phyloP scores from a whole-genome alignment of 495 filamentous ascomycete genomes.

The Penicillium arizonense region DNA sequence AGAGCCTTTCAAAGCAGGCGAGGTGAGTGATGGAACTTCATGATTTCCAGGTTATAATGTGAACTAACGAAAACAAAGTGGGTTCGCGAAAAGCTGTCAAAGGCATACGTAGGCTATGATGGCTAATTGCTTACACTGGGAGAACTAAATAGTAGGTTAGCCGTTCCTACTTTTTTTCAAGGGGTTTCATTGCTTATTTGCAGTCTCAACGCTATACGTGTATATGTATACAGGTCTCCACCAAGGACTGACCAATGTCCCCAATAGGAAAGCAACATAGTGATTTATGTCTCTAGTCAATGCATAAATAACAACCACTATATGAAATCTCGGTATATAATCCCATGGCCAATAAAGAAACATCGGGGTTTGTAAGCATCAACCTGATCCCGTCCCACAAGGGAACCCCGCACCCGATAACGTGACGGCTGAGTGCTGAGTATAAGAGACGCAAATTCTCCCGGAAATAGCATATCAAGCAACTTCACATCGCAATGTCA shows the following conservation, averaged over 20 bases:
- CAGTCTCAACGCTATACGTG: too few species aligned
- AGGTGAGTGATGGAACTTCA: constrained; percentile 9
- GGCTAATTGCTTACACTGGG: not conserved
- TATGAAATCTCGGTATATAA: too few species aligned
- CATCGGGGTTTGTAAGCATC: too few species aligned
- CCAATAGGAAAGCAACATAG: too few species aligned
- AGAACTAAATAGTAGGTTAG: not conserved
- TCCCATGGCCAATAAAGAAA: too few species aligned
- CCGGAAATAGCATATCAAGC: not conserved
- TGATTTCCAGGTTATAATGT: not conserved
- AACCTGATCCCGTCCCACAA: too few species aligned
- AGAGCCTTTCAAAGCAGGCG: constrained; percentile 25
- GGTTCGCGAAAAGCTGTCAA: constrained; percentile 17
- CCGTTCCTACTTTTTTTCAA: too few species aligned
- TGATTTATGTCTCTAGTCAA: too few species aligned
- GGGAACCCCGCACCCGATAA: not conserved
- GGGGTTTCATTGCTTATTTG: too few species aligned
- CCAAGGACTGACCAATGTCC: too few species aligned
- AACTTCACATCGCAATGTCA: constrained; percentile 18
- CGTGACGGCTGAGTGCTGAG: not conserved
- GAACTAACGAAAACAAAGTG: constrained; percentile 3
- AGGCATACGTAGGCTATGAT: constrained; percentile 15
- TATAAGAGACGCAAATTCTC: not conserved
- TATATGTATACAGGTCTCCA: too few species aligned
- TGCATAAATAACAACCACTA: too few species aligned